Evolutionary conservation across 768 basidiomycete species (phyloP).

Genomic region (Mrakia blollopis): DNA sequence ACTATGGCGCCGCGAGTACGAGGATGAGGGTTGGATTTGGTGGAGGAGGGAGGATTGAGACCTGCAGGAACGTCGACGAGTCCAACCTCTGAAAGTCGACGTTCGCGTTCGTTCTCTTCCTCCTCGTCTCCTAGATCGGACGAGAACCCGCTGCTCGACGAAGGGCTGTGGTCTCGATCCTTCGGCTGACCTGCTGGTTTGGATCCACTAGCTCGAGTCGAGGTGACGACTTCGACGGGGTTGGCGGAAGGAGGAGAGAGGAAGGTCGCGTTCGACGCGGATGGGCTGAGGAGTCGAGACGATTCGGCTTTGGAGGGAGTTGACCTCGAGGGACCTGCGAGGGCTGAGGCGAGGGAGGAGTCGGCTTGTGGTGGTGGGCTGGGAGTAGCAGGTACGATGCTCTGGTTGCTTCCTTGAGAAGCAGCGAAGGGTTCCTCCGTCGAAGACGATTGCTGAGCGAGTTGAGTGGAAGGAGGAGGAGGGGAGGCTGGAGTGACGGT

Average conservation of each 20-base stretch:
- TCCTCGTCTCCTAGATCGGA: neutral
- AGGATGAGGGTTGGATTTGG: neutral
- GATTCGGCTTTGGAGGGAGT: too few species aligned
- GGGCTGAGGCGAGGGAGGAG: neutral
- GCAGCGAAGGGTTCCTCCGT: neutral
- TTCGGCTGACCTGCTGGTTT: neutral
- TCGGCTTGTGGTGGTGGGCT: neutral
- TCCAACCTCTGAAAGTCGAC: too few species aligned
- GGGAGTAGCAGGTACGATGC: constrained; percentile 7
- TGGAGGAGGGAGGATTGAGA: neutral
- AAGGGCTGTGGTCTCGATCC: neutral
- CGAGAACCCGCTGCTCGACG: neutral
- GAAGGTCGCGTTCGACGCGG: too few species aligned
- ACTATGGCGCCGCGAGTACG: neutral
- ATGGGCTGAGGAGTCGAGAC: too few species aligned
- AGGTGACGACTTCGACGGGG: neutral
- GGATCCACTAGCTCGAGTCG: neutral
- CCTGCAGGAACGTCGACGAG: neutral
- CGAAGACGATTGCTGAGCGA: neutral
- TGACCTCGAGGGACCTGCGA: neutral
- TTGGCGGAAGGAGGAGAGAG: neutral
- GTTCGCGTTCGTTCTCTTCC: neutral
- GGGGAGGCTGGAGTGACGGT: neutral
- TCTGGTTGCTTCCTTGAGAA: neutral
- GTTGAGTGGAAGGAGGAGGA: neutral